phyloP scores from a whole-genome alignment of 75 land plant species.

The Pinus albicaulis region DNA sequence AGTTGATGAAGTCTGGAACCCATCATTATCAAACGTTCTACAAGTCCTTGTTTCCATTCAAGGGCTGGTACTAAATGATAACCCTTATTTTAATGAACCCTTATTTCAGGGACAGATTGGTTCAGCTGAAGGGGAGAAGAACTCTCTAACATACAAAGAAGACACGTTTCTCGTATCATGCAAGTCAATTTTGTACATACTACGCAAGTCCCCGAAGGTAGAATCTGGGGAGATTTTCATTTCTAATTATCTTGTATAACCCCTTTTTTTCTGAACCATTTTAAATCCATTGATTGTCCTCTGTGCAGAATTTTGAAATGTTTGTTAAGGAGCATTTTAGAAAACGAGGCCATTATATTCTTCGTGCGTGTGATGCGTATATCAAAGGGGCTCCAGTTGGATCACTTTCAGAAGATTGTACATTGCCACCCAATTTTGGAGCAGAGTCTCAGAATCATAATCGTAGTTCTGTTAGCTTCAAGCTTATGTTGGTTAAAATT shows the following conservation, averaged over 20 bases:
- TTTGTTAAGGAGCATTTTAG: slow-evolving; percentile 62
- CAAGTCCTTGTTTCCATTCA: slow-evolving; percentile 94
- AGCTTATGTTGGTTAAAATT: slow-evolving; percentile 76
- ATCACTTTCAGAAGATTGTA: background rate
- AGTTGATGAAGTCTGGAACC: slow-evolving; percentile 26
- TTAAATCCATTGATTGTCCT: too few species aligned
- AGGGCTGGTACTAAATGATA: slow-evolving; percentile 75
- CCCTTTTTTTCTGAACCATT: too few species aligned
- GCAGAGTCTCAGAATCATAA: slow-evolving; percentile 8
- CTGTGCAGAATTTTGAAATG: slow-evolving; percentile 67
- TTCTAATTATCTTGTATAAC: too few species aligned
- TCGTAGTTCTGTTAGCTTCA: slow-evolving; percentile 76
- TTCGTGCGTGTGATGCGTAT: slow-evolving; percentile 63
- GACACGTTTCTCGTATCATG: slow-evolving; percentile 27
- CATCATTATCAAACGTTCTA: slow-evolving; percentile 62
- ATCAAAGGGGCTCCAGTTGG: slow-evolving; percentile 58
- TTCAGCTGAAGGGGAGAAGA: background rate
- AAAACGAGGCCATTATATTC: slow-evolving; percentile 39
- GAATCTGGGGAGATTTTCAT: too few species aligned
- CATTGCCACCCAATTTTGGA: too few species aligned
- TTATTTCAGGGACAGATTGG: slow-evolving; percentile 30
- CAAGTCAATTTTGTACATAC: slow-evolving; percentile 75
- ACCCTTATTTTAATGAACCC: slow-evolving; percentile 50
- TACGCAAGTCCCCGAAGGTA: slow-evolving; percentile 12
- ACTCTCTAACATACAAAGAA: slow-evolving; percentile 49